Evolutionary conservation across 2,329 filamentous ascomycete genomes (phyloP).

Genomic region (Escovopsis sp.): DNA sequence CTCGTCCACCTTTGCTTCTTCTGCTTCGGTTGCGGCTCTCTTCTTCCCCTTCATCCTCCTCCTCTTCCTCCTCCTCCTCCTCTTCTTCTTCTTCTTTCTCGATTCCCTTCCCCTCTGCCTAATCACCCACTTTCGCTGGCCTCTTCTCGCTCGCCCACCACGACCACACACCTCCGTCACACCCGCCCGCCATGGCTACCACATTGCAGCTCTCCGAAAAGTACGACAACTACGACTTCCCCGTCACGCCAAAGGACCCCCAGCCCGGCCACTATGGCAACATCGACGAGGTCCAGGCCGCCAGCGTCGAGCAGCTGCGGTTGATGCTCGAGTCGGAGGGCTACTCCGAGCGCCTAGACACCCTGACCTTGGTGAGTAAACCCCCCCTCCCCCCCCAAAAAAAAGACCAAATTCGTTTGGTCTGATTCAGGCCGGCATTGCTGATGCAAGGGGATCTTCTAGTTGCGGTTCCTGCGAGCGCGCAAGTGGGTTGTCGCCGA

Average conservation of each 20-base stretch:
- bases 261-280: slow-evolving; percentile 75
- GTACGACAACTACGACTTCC: slow-evolving; percentile 94
- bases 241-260: slow-evolving; percentile 55
- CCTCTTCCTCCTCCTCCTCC: no score
- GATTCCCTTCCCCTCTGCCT: neutral
- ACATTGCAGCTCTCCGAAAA: slow-evolving; percentile 60
- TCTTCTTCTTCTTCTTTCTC: neutral
- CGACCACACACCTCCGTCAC: slow-evolving; percentile 3
- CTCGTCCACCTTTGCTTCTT: slow-evolving; percentile 1
- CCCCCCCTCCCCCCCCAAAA: no score
- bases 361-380: slow-evolving; percentile 66
- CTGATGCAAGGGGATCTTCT: slow-evolving; percentile 1
- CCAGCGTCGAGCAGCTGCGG: slow-evolving; percentile 74
- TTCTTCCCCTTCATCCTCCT: neutral
- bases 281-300: slow-evolving; percentile 76
- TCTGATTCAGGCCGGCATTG: neutral
- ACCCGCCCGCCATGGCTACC: slow-evolving; percentile 24
- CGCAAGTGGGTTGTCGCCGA: slow-evolving; percentile 84
- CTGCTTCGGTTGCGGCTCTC: neutral
- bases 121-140: neutral
- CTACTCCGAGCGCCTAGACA: slow-evolving; percentile 75
- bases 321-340: slow-evolving; percentile 72
- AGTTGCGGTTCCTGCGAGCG: slow-evolving; percentile 83
- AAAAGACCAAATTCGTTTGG: neutral
- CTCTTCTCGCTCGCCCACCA: neutral